Conservation (phyloP, 768 basidiomycete genomes). For the Naganishia randhawae region DNA sequence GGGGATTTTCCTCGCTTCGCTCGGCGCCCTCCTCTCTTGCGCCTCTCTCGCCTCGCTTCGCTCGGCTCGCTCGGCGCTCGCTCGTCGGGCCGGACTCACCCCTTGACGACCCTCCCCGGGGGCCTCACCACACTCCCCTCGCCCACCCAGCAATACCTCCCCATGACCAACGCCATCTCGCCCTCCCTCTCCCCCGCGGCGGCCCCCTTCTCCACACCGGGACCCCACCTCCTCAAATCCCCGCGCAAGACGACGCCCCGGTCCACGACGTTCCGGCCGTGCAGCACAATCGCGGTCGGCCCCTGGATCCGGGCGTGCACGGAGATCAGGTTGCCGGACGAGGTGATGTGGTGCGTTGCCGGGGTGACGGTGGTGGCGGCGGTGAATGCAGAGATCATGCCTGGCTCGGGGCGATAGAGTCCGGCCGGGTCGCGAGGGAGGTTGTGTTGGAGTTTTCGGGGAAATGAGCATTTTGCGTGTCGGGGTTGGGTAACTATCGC, state of each 20-base stretch:
- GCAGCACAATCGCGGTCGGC: slow-evolving; percentile 92
- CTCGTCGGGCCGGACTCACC: slow-evolving; percentile 39
- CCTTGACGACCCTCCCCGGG: slow-evolving; percentile 52
- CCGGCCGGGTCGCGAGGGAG: too few species aligned
- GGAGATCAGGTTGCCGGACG: slow-evolving; percentile 26
- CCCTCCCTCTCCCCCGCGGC: slow-evolving; percentile 53
- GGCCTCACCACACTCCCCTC: slow-evolving; percentile 76
- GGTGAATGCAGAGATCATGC: slow-evolving; percentile 23
- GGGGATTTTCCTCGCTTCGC: too few species aligned
- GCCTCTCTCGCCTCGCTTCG: neutral
- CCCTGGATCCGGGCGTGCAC: slow-evolving; percentile 52
- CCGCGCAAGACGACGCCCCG: slow-evolving; percentile 86
- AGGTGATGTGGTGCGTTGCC: slow-evolving; percentile 17
- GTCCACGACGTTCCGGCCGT: slow-evolving; percentile 93
- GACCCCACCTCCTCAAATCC: slow-evolving; percentile 57
- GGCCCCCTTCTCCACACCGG: neutral
- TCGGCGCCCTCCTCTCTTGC: neutral
- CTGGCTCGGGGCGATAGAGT: too few species aligned
- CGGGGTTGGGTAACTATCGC: too few species aligned
- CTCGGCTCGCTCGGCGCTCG: neutral
- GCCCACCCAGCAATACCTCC: slow-evolving; percentile 85
- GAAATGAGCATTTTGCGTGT: too few species aligned
- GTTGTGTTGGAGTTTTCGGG: too few species aligned
- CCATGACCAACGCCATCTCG: slow-evolving; percentile 70
- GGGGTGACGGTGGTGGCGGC: slow-evolving; percentile 12